These are phyloP conservation scores for Lepidium aucheri DNA, from an alignment of 345 rosid species.

Conservation along the genomic window DNA sequence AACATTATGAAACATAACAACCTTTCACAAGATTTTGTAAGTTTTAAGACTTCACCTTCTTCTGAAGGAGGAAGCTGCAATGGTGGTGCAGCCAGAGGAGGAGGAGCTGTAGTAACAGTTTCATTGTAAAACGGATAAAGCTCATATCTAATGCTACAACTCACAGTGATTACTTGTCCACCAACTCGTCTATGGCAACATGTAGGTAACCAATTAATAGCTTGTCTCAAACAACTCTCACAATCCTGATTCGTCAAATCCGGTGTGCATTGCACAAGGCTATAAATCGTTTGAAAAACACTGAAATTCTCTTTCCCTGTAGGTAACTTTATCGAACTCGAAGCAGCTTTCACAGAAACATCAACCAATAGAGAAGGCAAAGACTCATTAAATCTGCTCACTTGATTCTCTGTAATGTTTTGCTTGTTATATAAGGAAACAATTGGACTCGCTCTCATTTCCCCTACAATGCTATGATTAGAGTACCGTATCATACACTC, in stretches of 20 bases:
- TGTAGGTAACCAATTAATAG: neutral
- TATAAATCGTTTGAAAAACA: constrained; percentile 23
- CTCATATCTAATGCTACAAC: constrained; percentile 42
- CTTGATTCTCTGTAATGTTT: constrained; percentile 17
- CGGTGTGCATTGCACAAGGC: constrained; percentile 46
- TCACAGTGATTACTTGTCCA: constrained; percentile 28
- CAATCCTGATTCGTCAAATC: constrained; percentile 32
- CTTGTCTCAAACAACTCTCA: constrained; percentile 25
- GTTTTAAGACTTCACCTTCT: neutral
- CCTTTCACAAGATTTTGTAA: neutral
- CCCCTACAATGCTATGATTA: constrained; percentile 18
- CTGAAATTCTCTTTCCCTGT: constrained; percentile 3
- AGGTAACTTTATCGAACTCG: constrained; percentile 31
- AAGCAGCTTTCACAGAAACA: neutral
- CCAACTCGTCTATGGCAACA: constrained; percentile 32
- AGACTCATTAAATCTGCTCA: neutral
- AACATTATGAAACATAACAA: neutral
- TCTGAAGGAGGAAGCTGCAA: neutral
- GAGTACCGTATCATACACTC: constrained; percentile 39
- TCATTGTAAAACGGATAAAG: constrained; percentile 31
- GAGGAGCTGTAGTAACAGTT: neutral
- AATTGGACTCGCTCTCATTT: neutral
- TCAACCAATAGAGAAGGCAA: constrained; percentile 8
- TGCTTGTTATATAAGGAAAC: neutral
- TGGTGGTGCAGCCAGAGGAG: neutral